Conservation (phyloP, 2,329 filamentous ascomycete species). For the Apiospora pterosperma region DNA sequence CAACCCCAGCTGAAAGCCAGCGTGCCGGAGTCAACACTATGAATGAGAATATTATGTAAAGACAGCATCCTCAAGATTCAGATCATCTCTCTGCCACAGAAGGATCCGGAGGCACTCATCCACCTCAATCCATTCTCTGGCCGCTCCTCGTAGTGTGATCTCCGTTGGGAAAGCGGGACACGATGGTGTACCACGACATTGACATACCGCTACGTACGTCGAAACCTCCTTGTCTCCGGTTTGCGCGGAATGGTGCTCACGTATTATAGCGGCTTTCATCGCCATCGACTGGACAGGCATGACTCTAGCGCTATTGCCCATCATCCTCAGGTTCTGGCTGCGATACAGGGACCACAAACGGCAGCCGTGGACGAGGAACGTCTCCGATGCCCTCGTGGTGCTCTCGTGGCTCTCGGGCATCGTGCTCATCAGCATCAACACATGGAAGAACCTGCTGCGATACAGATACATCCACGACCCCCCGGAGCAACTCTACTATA, state of each 20-base stretch:
- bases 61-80: not conserved
- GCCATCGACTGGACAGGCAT: constrained; percentile 20
- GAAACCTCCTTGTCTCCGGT: not conserved
- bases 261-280: constrained; percentile 19
- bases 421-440: constrained; percentile 19
- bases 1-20: not conserved
- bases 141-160: not conserved
- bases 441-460: constrained; percentile 20
- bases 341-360: constrained; percentile 13
- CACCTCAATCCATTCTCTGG: not conserved
- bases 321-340: constrained; percentile 21
- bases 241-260: not conserved
- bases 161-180: not conserved
- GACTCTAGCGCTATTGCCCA: constrained; percentile 18
- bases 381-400: constrained; percentile 18
- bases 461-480: constrained; percentile 14
- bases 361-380: constrained; percentile 12
- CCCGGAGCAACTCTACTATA: constrained; percentile 17
- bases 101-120: not conserved
- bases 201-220: constrained; percentile 17
- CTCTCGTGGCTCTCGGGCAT: constrained; percentile 18
- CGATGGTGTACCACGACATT: constrained; percentile 17
- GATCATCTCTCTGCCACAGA: not conserved
- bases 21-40: not conserved
- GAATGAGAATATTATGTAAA: not conserved